Percentiles rank a stretch among this genome's conserved stretches.
phyloP scores from a whole-genome alignment of 768 basidiomycete species.

The Megacollybia marginata region DNA sequence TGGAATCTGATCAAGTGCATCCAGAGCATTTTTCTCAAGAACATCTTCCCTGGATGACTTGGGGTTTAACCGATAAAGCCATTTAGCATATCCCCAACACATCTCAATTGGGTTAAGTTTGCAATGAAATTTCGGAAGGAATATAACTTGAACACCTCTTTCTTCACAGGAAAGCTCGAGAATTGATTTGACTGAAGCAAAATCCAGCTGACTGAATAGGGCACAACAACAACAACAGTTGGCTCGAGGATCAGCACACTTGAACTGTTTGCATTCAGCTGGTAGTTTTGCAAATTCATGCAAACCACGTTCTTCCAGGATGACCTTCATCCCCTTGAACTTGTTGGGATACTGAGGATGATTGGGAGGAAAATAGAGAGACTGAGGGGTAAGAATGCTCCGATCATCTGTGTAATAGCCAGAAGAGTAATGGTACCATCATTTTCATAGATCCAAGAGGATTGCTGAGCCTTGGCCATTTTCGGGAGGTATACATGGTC shows the following conservation, averaged over 20 bases:
- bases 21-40: conserved; percentile 16
- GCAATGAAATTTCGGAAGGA: too few species aligned
- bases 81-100: conserved; percentile 18
- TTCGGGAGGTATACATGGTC: conserved; percentile 14
- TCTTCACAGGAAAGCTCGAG: neutral
- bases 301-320: neutral
- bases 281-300: neutral
- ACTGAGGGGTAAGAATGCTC: neutral
- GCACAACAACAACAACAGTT: conserved; percentile 18
- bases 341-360: neutral
- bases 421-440: conserved; percentile 1
- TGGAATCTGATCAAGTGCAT: conserved; percentile 14
- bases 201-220: conserved; percentile 19
- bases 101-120: conserved; percentile 20
- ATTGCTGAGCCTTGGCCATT: neutral
- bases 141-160: neutral
- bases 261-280: conserved; percentile 7
- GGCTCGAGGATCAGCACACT: conserved; percentile 5
- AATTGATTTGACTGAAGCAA: conserved; percentile 4
- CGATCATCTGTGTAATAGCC: neutral
- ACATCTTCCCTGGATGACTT: conserved; percentile 12
- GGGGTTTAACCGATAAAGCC: conserved; percentile 9
- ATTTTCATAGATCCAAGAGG: neutral
- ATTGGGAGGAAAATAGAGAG: neutral
- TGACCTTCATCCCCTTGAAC: conserved; percentile 6